Evolutionary conservation across 169 alveolate species (phyloP).

Genomic region (Babesia bigemina): DNA sequence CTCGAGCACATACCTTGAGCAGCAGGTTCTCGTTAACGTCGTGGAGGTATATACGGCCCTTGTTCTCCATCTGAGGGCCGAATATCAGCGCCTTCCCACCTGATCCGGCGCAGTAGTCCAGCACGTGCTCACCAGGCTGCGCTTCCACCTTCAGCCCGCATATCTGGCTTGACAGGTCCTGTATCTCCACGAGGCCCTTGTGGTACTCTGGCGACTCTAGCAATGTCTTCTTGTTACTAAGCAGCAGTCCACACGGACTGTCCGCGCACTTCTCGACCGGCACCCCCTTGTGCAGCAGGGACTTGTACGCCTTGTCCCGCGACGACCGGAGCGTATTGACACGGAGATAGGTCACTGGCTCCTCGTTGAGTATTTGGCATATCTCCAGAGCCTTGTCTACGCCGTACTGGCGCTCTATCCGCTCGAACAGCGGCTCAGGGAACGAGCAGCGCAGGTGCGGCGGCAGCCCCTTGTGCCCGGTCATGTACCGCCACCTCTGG

Average conservation of each 20-base stretch:
- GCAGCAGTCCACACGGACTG: conserved; percentile 86
- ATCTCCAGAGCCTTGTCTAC: conserved; percentile 77
- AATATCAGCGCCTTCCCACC: conserved; percentile 93
- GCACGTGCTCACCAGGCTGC: conserved; percentile 87
- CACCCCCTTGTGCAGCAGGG: conserved; percentile 77
- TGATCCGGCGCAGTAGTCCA: conserved; percentile 93
- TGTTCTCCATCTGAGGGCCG: conserved; percentile 86
- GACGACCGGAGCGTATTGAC: conserved; percentile 75
- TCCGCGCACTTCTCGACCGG: conserved; percentile 82
- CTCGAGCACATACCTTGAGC: conserved; percentile 36
- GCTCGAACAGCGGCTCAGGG: conserved; percentile 80
- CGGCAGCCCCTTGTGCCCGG: conserved; percentile 78
- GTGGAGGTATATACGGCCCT: conserved; percentile 89
- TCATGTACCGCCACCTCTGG: conserved; percentile 80
- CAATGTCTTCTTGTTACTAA: conserved; percentile 77
- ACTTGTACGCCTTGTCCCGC: conserved; percentile 75
- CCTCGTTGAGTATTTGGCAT: conserved; percentile 82
- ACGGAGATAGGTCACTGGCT: conserved; percentile 81
- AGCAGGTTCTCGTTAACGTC: conserved; percentile 82
- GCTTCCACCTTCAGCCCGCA: conserved; percentile 76
- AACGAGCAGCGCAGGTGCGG: conserved; percentile 83
- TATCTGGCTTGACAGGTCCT: conserved; percentile 90
- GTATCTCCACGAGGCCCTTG: conserved; percentile 89
- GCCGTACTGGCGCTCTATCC: conserved; percentile 77
- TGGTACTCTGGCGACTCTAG: conserved; percentile 85